Percentiles rank a stretch among this genome's conserved stretches.
These are phyloP conservation scores for Artemisia argyi DNA, from an alignment of 129 eudicot genomes.

Conservation along the genomic window DNA sequence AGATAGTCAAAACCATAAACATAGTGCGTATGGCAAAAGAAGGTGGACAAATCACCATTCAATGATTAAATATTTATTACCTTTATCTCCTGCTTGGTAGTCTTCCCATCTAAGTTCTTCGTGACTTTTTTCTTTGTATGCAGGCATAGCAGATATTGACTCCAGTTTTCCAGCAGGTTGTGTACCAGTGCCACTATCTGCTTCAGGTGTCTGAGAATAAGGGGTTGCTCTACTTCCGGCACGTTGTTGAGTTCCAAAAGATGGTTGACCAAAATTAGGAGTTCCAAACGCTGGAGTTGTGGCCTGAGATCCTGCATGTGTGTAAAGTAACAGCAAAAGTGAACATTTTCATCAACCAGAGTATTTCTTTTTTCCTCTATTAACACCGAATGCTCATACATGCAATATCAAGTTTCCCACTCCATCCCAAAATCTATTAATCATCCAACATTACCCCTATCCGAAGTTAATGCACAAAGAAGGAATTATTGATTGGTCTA, in stretches of 20 bases:
- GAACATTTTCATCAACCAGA: conserved; percentile 4
- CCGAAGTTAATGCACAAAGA: too few relatives aligned
- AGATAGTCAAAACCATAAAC: too few relatives aligned
- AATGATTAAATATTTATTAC: conserved; percentile 27
- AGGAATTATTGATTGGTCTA: too few relatives aligned
- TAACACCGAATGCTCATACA: too few relatives aligned
- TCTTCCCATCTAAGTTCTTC: conserved; percentile 99
- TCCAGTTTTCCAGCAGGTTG: conserved; percentile 81
- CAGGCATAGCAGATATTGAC: conserved; percentile 93
- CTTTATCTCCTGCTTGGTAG: conserved; percentile 92
- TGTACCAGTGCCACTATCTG: conserved; percentile 55
- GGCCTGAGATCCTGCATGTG: conserved; percentile 67
- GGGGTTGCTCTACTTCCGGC: conserved; percentile 86
- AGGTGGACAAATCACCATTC: too few relatives aligned
- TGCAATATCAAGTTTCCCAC: too few relatives aligned
- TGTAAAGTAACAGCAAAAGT: conserved; percentile 12
- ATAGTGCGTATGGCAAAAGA: too few relatives aligned
- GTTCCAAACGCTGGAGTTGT: conserved; percentile 68
- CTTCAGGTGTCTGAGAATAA: conserved; percentile 71
- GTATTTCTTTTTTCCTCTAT: neutral
- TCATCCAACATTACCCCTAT: too few relatives aligned
- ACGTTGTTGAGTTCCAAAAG: conserved; percentile 75
- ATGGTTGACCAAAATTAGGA: conserved; percentile 66
- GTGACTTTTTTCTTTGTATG: conserved; percentile 87
- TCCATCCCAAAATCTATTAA: too few relatives aligned